Percentiles rank a stretch among this genome's conserved stretches.
Conservation (phyloP, 345 rosid species). For the Acer yangbiense region DNA sequence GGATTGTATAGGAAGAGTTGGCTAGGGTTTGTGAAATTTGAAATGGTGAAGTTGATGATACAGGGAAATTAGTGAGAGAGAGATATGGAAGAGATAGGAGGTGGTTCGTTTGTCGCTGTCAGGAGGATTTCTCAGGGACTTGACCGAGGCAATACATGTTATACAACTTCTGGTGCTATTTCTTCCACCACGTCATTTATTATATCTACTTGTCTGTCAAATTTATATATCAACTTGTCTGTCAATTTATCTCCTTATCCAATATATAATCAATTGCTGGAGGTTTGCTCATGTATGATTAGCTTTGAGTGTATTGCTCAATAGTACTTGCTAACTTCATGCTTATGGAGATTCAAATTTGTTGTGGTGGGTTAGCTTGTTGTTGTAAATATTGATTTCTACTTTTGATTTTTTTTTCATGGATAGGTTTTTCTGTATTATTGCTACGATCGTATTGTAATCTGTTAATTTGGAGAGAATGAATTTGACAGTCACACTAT, state of each 20-base stretch:
- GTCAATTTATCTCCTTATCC: neutral
- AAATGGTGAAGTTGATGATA: constrained; percentile 15
- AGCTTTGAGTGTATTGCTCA: constrained; percentile 26
- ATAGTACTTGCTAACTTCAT: constrained; percentile 36
- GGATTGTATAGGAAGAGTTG: constrained; percentile 23
- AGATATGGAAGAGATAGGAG: constrained; percentile 93
- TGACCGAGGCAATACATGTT: constrained; percentile 78
- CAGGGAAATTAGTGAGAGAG: constrained; percentile 19
- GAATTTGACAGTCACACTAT: too few relatives aligned
- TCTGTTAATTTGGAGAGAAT: too few relatives aligned
- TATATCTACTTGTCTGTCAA: neutral
- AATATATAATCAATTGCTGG: constrained; percentile 6
- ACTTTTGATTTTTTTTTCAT: too few relatives aligned
- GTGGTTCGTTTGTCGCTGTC: constrained; percentile 96
- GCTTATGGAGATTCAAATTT: too few relatives aligned
- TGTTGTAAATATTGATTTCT: too few relatives aligned
- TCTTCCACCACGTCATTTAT: constrained; percentile 7
- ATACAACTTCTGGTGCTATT: constrained; percentile 73
- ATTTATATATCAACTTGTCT: too few relatives aligned
- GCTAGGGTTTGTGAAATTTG: constrained; percentile 14
- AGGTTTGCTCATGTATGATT: constrained; percentile 24
- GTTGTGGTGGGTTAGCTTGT: too few relatives aligned
- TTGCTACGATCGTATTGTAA: too few relatives aligned
- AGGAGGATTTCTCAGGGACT: constrained; percentile 94
- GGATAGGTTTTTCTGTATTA: too few relatives aligned